A percentile compares a stretch with the other conserved stretches of the same genome.
phyloP scores from a whole-genome alignment of 2,329 filamentous ascomycete species.

The Chaetomium strumarium region DNA sequence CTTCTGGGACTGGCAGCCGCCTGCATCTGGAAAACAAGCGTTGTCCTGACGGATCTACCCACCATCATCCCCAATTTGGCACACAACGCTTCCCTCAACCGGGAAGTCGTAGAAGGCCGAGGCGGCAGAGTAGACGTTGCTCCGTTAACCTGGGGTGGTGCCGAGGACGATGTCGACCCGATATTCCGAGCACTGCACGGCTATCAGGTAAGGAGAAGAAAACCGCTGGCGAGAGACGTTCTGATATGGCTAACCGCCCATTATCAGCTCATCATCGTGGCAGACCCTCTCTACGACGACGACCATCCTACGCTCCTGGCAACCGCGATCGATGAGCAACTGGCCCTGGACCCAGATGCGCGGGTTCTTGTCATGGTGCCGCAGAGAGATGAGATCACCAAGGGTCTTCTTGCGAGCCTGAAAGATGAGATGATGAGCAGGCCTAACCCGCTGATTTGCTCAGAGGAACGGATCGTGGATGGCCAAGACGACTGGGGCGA shows the following conservation, averaged over 20 bases:
- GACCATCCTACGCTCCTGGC: constrained; percentile 72
- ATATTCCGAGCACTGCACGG: constrained; percentile 41
- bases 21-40: constrained; percentile 57
- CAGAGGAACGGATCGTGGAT: constrained; percentile 56
- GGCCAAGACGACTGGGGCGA: constrained; percentile 71
- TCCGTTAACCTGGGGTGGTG: constrained; percentile 67
- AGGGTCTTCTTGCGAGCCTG: constrained; percentile 58
- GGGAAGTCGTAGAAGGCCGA: constrained; percentile 44
- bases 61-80: constrained; percentile 76
- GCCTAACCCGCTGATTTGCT: constrained; percentile 40
- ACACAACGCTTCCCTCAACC: constrained; percentile 66
- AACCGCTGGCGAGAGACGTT: neutral
- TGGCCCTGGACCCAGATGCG: constrained; percentile 51
- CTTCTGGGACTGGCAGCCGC: constrained; percentile 85
- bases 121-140: constrained; percentile 57
- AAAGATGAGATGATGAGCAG: constrained; percentile 52
- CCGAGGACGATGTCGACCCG: constrained; percentile 37
- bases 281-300: constrained; percentile 82
- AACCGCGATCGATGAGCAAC: constrained; percentile 61
- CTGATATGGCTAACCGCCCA: constrained; percentile 9
- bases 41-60: constrained; percentile 76
- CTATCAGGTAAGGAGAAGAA: constrained; percentile 42
- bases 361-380: constrained; percentile 77
- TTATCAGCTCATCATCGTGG: constrained; percentile 65
- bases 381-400: constrained; percentile 62